Percentiles rank a stretch among this genome's conserved stretches.
Conservation (phyloP, 2,329 filamentous ascomycete genomes). For the Diplodia scrobiculata region DNA sequence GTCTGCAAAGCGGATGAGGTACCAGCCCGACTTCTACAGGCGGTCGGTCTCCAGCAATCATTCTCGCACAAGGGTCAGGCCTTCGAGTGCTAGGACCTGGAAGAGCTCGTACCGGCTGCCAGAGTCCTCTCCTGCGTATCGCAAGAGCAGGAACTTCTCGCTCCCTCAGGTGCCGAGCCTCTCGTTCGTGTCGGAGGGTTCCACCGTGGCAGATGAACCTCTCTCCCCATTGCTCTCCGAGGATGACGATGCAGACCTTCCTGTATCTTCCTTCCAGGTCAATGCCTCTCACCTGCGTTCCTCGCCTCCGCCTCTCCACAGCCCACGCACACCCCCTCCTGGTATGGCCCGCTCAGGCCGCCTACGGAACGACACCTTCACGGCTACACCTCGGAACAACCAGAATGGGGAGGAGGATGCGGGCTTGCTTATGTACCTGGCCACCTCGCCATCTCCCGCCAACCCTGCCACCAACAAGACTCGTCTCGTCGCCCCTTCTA, state of each 20-base stretch:
- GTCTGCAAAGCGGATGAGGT: slow-evolving; percentile 44
- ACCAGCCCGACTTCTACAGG: slow-evolving; percentile 39
- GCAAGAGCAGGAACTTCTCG: slow-evolving; percentile 73
- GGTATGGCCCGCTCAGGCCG: slow-evolving; percentile 46
- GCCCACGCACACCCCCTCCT: slow-evolving; percentile 47
- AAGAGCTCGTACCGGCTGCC: slow-evolving; percentile 74
- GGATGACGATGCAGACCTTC: slow-evolving; percentile 81
- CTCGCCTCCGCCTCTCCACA: slow-evolving; percentile 68
- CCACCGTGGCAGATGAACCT: slow-evolving; percentile 66
- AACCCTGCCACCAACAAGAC: slow-evolving; percentile 53
- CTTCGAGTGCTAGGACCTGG: slow-evolving; percentile 66
- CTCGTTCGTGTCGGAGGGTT: slow-evolving; percentile 75
- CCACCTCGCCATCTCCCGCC: slow-evolving; percentile 86
- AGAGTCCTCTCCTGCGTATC: slow-evolving; percentile 84
- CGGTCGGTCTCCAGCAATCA: slow-evolving; percentile 52
- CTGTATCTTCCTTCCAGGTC: slow-evolving; percentile 70
- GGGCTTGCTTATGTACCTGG: slow-evolving; percentile 83
- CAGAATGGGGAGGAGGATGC: slow-evolving; percentile 77
- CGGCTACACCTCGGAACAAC: slow-evolving; percentile 42
- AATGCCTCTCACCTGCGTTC: slow-evolving; percentile 63
- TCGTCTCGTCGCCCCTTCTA: slow-evolving; percentile 56
- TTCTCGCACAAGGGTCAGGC: slow-evolving; percentile 69
- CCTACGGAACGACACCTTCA: slow-evolving; percentile 46
- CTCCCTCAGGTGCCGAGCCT: slow-evolving; percentile 70
- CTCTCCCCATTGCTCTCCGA: slow-evolving; percentile 65